These are phyloP conservation scores for Eudorina sp. DNA, from an alignment of 139 green algal genomes.

Conservation along the genomic window DNA sequence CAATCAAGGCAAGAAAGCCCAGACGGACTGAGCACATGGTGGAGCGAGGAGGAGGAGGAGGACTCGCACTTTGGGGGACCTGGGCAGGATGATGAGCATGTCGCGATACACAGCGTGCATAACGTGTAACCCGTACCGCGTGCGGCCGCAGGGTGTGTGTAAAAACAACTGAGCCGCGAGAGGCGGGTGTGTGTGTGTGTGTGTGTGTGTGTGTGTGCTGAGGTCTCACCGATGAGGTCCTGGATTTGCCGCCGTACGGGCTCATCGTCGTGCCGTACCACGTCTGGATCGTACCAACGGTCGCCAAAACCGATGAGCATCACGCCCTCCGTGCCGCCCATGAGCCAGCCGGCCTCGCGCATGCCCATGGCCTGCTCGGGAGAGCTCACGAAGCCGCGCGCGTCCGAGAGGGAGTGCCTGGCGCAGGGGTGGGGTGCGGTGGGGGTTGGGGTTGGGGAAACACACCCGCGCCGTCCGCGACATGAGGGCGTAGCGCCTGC, in stretches of 20 bases:
- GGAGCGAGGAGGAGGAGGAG: too few relatives aligned
- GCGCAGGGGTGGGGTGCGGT: neutral
- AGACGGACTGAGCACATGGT: too few relatives aligned
- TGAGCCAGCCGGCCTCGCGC: conserved; percentile 64
- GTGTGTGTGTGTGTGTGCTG: neutral
- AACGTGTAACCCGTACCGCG: too few relatives aligned
- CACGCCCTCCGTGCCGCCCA: conserved; percentile 68
- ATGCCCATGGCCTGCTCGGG: conserved; percentile 58
- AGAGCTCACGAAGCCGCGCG: conserved; percentile 70
- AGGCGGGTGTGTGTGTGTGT: too few relatives aligned
- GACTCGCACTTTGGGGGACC: too few relatives aligned
- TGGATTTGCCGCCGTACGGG: conserved; percentile 79
- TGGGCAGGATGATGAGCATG: too few relatives aligned
- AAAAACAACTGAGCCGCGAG: too few relatives aligned
- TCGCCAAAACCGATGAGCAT: conserved; percentile 67
- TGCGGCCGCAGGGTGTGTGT: too few relatives aligned
- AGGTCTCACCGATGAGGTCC: conserved; percentile 78
- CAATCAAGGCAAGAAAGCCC: too few relatives aligned
- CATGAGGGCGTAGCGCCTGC: too few relatives aligned
- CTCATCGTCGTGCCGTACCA: conserved; percentile 83
- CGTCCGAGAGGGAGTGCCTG: conserved; percentile 64
- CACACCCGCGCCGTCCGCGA: too few relatives aligned
- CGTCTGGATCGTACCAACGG: conserved; percentile 56
- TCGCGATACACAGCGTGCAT: too few relatives aligned
- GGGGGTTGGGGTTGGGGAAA: neutral